phyloP scores from a whole-genome alignment of 805 yeast species.

The Debaryomyces tyrocola region DNA sequence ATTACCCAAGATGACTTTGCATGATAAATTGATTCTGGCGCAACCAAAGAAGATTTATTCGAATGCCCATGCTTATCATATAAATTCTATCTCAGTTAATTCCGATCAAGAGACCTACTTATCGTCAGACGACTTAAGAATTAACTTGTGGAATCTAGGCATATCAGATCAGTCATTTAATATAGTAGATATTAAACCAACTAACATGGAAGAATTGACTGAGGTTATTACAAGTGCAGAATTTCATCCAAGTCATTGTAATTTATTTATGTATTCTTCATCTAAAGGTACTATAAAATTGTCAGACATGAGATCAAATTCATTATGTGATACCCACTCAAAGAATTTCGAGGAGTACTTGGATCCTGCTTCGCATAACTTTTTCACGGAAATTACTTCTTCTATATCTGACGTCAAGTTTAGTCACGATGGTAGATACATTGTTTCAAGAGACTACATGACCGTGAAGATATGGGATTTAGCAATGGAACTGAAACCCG shows the following conservation, averaged over 20 bases:
- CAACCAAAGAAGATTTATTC: constrained; percentile 89
- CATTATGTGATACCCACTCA: constrained; percentile 88
- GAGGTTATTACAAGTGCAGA: constrained; percentile 97
- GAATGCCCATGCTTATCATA: constrained; percentile 98
- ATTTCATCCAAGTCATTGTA: constrained; percentile 92
- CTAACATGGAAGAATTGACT: constrained; percentile 97
- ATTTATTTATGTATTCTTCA: constrained; percentile 90
- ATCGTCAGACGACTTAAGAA: constrained; percentile 89
- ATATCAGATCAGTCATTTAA: constrained; percentile 94
- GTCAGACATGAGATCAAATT: constrained; percentile 94
- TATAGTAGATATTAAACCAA: constrained; percentile 96
- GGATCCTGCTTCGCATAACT: constrained; percentile 91
- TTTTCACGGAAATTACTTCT: constrained; percentile 95
- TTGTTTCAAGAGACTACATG: constrained; percentile 96
- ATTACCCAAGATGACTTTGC: constrained; percentile 87
- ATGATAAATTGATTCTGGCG: constrained; percentile 93
- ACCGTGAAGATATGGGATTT: constrained; percentile 98
- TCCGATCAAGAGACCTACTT: constrained; percentile 95
- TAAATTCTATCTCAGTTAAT: constrained; percentile 91
- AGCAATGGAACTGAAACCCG: constrained; percentile 93
- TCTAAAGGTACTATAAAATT: constrained; percentile 94
- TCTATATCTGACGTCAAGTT: constrained; percentile 93
- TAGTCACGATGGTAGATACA: constrained; percentile 87
- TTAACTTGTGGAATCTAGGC: constrained; percentile 92
- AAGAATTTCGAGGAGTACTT: constrained; percentile 87